Conservation (phyloP, 2,329 filamentous ascomycete genomes). For the Ceratocystis colombiana region DNA sequence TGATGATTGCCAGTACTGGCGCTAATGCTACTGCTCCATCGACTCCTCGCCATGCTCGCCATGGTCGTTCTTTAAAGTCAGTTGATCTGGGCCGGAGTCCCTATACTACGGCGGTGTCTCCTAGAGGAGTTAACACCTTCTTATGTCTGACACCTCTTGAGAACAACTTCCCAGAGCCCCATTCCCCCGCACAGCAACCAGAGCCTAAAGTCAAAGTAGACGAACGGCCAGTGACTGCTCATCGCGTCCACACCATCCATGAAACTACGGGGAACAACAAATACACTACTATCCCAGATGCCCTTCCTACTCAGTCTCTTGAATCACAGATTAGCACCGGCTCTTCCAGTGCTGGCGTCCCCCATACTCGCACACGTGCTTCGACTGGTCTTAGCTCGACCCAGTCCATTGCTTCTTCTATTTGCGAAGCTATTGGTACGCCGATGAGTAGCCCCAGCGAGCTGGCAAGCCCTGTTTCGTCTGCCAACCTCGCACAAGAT, state of each 20-base stretch:
- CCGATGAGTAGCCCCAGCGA: slow-evolving; percentile 49
- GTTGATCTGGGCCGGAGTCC: slow-evolving; percentile 33
- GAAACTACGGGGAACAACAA: slow-evolving; percentile 14
- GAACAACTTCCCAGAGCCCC: slow-evolving; percentile 31
- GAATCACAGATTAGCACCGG: slow-evolving; percentile 20
- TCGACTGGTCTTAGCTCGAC: slow-evolving; percentile 36
- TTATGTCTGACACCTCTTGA: slow-evolving; percentile 22
- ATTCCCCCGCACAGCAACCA: slow-evolving; percentile 28
- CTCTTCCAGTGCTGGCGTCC: slow-evolving; percentile 13
- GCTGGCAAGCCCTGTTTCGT: slow-evolving; percentile 40
- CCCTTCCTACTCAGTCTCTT: slow-evolving; percentile 17
- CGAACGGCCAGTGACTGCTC: slow-evolving; percentile 41
- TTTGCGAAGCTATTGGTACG: slow-evolving; percentile 39
- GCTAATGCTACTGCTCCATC: slow-evolving; percentile 23
- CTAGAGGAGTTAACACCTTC: slow-evolving; percentile 23
- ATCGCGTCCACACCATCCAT: slow-evolving; percentile 34
- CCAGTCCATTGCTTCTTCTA: slow-evolving; percentile 39
- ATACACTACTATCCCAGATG: slow-evolving; percentile 10
- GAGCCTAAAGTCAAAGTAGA: slow-evolving; percentile 30
- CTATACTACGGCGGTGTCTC: slow-evolving; percentile 22
- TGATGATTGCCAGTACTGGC: slow-evolving; percentile 11
- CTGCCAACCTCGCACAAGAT: slow-evolving; percentile 30
- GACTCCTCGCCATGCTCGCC: slow-evolving; percentile 33
- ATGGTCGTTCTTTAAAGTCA: slow-evolving; percentile 40
- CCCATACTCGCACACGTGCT: slow-evolving; percentile 12